These are phyloP conservation scores for Magnolia sinica DNA, from an alignment of 164 flowering plant genomes.

Conservation along the genomic window DNA sequence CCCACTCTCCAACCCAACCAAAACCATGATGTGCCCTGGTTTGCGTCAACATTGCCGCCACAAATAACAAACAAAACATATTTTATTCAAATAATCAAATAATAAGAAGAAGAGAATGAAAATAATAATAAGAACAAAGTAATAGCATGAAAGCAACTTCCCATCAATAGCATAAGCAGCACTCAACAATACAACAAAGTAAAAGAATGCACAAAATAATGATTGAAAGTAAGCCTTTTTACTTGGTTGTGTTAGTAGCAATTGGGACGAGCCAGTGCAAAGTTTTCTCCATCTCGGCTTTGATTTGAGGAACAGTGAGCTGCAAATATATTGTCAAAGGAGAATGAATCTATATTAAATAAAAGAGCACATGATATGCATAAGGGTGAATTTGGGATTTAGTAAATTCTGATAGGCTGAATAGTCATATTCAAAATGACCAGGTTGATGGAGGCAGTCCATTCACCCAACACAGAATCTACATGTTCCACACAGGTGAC, in stretches of 20 bases:
- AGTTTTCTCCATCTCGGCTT: constrained; percentile 97
- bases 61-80: not conserved
- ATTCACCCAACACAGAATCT: not conserved
- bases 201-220: not conserved
- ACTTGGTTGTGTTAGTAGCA: constrained; percentile 94
- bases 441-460: not conserved
- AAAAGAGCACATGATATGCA: not conserved
- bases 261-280: constrained; percentile 97
- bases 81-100: not conserved
- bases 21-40: constrained; percentile 96
- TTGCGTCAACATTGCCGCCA: constrained; percentile 6
- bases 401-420: too few species aligned
- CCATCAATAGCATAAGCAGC: not conserved
- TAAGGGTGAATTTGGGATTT: not conserved
- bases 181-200: not conserved
- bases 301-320: constrained; percentile 77
- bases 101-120: not conserved
- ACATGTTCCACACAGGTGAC: not conserved
- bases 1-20: constrained; percentile 99
- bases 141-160: not conserved
- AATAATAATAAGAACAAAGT: too few species aligned
- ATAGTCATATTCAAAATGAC: not conserved
- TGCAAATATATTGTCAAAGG: constrained; percentile 25
- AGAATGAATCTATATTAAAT: too few species aligned
- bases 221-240: constrained; percentile 14